Conservation (phyloP, 768 basidiomycete genomes). For the Amanita exitialis region DNA sequence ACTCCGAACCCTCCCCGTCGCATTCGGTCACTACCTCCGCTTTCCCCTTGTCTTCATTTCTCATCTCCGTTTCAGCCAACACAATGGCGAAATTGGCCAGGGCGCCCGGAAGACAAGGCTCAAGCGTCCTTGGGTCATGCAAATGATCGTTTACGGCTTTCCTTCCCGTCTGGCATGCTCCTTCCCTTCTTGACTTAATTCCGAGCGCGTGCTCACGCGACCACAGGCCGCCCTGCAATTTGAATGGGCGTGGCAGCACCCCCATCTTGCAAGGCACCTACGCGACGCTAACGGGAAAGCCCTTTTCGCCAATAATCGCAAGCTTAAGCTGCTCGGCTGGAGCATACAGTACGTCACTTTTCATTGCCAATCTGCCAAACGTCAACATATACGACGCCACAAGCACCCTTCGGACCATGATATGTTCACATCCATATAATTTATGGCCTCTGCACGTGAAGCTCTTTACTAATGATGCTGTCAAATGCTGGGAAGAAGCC, state of each 20-base stretch:
- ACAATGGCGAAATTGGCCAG: slow-evolving; percentile 67
- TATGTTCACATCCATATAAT: slow-evolving; percentile 56
- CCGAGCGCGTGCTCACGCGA: background rate
- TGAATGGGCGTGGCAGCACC: slow-evolving; percentile 85
- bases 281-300: slow-evolving; percentile 30
- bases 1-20: slow-evolving; percentile 58
- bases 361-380: background rate
- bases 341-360: slow-evolving; percentile 34
- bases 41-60: background rate
- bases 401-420: slow-evolving; percentile 55
- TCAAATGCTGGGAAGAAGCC: slow-evolving; percentile 39
- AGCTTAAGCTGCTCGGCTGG: slow-evolving; percentile 25
- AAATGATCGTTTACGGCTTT: slow-evolving; percentile 80
- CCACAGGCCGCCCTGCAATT: slow-evolving; percentile 62
- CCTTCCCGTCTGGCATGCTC: slow-evolving; percentile 47
- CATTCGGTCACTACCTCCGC: slow-evolving; percentile 33
- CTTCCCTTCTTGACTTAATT: background rate
- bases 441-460: slow-evolving; percentile 70
- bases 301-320: slow-evolving; percentile 23
- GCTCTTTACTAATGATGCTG: slow-evolving; percentile 58
- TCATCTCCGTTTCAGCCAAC: slow-evolving; percentile 34
- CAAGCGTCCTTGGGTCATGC: slow-evolving; percentile 72
- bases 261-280: slow-evolving; percentile 57
- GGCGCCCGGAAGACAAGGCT: slow-evolving; percentile 60
- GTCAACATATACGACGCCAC: background rate